Base-by-base conservation (phyloP, 2,329 filamentous ascomycete genomes). In the Penicillium glabrum region DNA sequence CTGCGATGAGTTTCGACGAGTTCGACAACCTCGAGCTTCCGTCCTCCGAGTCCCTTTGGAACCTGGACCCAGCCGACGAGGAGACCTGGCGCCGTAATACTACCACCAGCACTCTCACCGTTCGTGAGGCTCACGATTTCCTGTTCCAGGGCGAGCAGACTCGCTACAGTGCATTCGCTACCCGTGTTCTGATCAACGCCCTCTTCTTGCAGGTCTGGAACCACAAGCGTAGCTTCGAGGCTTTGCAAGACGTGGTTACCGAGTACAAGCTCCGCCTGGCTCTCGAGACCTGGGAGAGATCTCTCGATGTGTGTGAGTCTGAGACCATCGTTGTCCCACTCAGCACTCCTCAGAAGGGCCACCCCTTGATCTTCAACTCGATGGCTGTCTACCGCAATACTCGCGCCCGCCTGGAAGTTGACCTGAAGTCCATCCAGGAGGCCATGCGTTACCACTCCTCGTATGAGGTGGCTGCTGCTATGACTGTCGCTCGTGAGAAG, bases 171-270 rank as follows among this genome's bases (percentile, higher is more conserved):
- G 93, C 93, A 1, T 99, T 98, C 73, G 93, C 93, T 5, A 96
- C 95, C 11, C 91, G 95, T 61, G 91, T 98, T 62, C 96, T 99
- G 91, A 97, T 98, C 83, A 99, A 98, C 70, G 93, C 95, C 11
- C 82, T 99, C 62, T 99, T 98, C 82, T 83, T 99, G 48, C 95
- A 98, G 75, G 93, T 98, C 3, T 99, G 95, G 95, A 96, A 96
- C 72, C 91, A 98, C 80, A 97, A 97, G 84, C 90, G 95, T 70
- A 97, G 91, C 74, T 93, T 93, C n/a, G 93, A 98, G 74, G 93
- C 93, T 50, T 82, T 98, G 41, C 95, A 98, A 77, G 93, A 98
- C 71, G 93, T 98, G 39, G 93, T 98, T 45, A 96, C 93, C 3
- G 95, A 98, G 78, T 98, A 96, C 84, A 98, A 97, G 82, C 88